phyloP scores from a whole-genome alignment of 2,329 filamentous ascomycete species.

The Neofusicoccum kwambonambiense region DNA sequence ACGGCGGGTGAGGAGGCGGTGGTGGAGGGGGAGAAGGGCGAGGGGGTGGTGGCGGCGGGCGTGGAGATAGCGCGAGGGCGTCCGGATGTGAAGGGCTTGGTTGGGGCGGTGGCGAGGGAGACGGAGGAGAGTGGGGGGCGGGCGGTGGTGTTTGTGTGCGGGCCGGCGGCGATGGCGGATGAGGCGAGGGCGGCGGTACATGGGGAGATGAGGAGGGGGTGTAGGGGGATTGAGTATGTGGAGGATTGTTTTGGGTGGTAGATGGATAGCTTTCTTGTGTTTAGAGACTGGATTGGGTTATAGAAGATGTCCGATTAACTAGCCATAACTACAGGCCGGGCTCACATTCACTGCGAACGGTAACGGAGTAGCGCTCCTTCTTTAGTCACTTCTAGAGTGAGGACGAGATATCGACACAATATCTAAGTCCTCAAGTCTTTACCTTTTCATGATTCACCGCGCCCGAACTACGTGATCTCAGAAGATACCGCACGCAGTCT shows the following conservation, averaged over 20 bases:
- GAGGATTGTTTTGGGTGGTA: constrained; percentile 53
- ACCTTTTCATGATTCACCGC: too few species aligned
- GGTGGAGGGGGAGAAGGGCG: background rate
- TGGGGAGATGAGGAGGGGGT: constrained; percentile 33
- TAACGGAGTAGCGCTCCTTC: too few species aligned
- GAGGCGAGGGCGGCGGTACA: constrained; percentile 43
- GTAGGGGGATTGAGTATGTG: constrained; percentile 42
- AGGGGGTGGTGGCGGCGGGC: constrained; percentile 11
- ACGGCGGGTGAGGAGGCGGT: too few species aligned
- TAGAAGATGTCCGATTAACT: too few species aligned
- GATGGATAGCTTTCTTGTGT: constrained; percentile 19
- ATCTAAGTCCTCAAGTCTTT: too few species aligned
- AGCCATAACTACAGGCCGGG: too few species aligned
- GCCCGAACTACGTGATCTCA: too few species aligned
- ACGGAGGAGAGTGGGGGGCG: constrained; percentile 27
- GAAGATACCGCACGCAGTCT: too few species aligned
- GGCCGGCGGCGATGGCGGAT: constrained; percentile 47
- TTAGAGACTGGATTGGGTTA: too few species aligned
- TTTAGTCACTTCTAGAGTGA: too few species aligned
- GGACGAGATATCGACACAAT: too few species aligned
- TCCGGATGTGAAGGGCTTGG: constrained; percentile 37
- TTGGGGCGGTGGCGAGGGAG: constrained; percentile 34
- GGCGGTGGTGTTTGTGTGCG: constrained; percentile 45
- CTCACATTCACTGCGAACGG: too few species aligned
- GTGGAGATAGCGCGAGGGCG: constrained; percentile 34